Base-by-base conservation (phyloP, 305 asterid species). In the Rubia occidens region DNA sequence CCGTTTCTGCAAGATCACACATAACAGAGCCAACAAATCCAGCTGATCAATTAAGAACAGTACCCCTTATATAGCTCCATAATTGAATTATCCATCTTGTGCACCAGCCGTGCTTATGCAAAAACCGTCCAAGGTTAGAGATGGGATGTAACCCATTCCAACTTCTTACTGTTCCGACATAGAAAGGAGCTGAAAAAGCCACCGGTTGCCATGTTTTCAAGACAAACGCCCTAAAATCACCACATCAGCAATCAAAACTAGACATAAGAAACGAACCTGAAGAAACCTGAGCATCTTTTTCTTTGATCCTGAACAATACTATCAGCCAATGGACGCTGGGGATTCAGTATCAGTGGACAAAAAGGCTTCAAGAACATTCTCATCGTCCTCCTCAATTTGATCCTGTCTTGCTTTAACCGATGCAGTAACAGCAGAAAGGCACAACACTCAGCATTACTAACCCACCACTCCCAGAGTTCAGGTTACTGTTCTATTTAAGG, bases 31-130 rank as follows among this genome's bases (percentile, higher is more conserved):
- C 4, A 42, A 43, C 3, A 42, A 4, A 66, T 29, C 37, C 18
- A 43, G 40, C 20, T 39, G 18, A 18, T 42, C 14, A 26, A 8
- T 39, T 71, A 51, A 75, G 70, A 21, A n/a, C 42, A 44, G 68
- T 85, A 90, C 98, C 95, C 93, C 79, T 89, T 90, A 83, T 90
- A 94, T 68, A 90, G 78, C 80, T 90, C 95, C 62, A 90, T 82
- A 70, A 94, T 83, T 21, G 95, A 78, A 64, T 81, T 76, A 21
- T 94, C 97, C 88, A 89, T 72, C 78, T 90, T 85, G 35, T 96
- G 92, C 79, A 79, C 62, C n/a, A 87, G 80, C 71, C 84, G 84
- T 76, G 72, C 78, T 78, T 82, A 96, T 88, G 77, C 78, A 80
- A 69, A 80, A 74, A 61, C 60, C n/a, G 74, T 4, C 51, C 47